Conservation (phyloP, 2,329 filamentous ascomycete genomes). For the Dryadomyces quercivorus region DNA sequence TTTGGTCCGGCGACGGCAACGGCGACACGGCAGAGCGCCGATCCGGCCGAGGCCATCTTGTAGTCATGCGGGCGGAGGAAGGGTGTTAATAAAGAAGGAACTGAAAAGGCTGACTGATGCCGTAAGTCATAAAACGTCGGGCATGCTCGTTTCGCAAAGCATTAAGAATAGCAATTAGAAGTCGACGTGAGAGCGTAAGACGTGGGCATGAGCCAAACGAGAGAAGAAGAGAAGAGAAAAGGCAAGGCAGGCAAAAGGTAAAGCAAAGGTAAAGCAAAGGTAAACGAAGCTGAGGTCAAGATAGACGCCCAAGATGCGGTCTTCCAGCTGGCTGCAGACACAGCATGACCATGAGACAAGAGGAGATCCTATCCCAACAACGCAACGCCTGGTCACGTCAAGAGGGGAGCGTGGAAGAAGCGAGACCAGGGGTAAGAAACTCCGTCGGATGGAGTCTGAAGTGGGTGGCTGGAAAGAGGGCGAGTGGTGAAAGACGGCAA, state of each 20-base stretch:
- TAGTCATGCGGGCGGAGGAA: constrained; percentile 3
- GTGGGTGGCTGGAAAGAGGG: not conserved
- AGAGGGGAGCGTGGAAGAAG: not conserved
- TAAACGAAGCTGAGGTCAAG: no score
- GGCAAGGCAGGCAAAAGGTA: not conserved
- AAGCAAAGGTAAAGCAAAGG: not conserved
- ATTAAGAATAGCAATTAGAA: constrained; percentile 3
- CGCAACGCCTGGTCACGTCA: no score
- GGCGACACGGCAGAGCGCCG: not conserved
- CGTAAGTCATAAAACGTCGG: not conserved
- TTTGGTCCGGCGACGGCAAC: not conserved
- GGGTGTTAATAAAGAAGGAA: no score
- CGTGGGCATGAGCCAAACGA: not conserved
- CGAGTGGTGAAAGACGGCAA: no score
- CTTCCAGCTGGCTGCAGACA: no score
- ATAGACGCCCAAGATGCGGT: no score
- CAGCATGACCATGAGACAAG: no score
- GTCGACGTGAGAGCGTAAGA: not conserved
- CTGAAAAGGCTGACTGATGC: not conserved
- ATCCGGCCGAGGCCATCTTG: constrained; percentile 8
- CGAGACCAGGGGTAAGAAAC: not conserved
- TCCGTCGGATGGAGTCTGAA: not conserved
- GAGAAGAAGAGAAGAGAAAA: not conserved
- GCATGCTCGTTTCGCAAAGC: not conserved
- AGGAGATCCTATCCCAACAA: no score